Percentiles rank a stretch among this genome's conserved stretches.
Conservation (phyloP, 495 filamentous ascomycete genomes). For the Tuber melanosporum region DNA sequence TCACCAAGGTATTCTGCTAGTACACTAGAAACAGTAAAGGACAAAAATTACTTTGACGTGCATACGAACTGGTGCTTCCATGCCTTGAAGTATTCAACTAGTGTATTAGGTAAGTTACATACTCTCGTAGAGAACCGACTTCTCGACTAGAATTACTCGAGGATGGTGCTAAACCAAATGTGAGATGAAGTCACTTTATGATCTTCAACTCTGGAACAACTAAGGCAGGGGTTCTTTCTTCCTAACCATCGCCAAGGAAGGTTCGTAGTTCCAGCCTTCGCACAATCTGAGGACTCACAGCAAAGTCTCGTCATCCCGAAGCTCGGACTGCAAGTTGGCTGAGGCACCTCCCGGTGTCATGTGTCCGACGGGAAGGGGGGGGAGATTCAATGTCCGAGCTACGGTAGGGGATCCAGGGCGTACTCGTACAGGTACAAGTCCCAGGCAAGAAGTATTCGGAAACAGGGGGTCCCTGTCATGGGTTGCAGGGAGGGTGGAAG, state of each 20-base stretch:
- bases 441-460: no score
- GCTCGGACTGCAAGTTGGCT: neutral
- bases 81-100: neutral
- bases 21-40: neutral
- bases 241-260: neutral
- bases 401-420: neutral
- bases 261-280: neutral
- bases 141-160: neutral
- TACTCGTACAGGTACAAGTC: no score
- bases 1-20: neutral
- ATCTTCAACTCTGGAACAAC: neutral
- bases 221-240: neutral
- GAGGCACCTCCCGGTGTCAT: constrained; percentile 3
- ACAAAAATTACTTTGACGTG: neutral
- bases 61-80: neutral
- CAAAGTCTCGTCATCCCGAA: neutral
- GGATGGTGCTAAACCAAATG: neutral
- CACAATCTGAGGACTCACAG: neutral
- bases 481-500: no score
- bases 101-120: neutral
- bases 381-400: neutral
- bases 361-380: neutral
- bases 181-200: constrained; percentile 2
- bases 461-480: no score
- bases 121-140: neutral